Percentiles rank a stretch among this genome's conserved stretches.
Evolutionary conservation across 2,329 filamentous ascomycete genomes (phyloP).

Genomic region (Penicillium oxalicum): DNA sequence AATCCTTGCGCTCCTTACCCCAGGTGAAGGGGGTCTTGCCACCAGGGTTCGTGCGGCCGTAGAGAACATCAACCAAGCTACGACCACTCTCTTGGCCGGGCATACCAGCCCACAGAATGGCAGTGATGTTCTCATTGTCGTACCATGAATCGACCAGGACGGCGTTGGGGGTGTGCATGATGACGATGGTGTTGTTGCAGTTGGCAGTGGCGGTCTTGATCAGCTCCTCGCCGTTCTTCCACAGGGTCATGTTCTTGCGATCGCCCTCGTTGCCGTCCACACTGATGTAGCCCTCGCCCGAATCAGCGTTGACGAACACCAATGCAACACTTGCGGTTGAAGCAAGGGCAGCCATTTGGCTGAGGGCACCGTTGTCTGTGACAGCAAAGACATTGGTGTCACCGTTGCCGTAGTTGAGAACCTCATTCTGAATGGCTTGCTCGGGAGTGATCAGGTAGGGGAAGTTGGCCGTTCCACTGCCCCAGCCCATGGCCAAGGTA

Average conservation of each 20-base stretch:
- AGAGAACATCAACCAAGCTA: constrained; percentile 66
- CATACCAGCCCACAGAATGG: constrained; percentile 68
- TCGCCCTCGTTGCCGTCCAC: constrained; percentile 82
- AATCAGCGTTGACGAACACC: constrained; percentile 83
- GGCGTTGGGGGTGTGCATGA: constrained; percentile 79
- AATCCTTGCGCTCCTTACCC: constrained; percentile 48
- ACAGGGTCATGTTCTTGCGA: constrained; percentile 86
- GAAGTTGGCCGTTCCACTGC: constrained; percentile 55
- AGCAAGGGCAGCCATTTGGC: constrained; percentile 47
- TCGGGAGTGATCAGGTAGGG: constrained; percentile 59
- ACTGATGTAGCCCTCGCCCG: constrained; percentile 79
- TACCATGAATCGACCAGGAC: constrained; percentile 64
- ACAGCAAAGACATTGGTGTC: constrained; percentile 58
- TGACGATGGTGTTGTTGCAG: constrained; percentile 84
- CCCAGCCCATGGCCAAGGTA: constrained; percentile 59
- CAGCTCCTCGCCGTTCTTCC: constrained; percentile 72
- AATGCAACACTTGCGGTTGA: constrained; percentile 53
- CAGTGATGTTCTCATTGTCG: constrained; percentile 62
- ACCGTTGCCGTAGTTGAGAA: constrained; percentile 51
- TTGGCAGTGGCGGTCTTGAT: constrained; percentile 71
- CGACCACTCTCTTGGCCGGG: constrained; percentile 72
- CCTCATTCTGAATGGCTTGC: constrained; percentile 58
- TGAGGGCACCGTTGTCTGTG: constrained; percentile 52
- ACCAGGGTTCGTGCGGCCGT: constrained; percentile 59
- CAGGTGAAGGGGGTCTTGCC: constrained; percentile 59